Evolutionary conservation across 805 yeast species (phyloP).

Genomic region (Barnettozyma pratensis): DNA sequence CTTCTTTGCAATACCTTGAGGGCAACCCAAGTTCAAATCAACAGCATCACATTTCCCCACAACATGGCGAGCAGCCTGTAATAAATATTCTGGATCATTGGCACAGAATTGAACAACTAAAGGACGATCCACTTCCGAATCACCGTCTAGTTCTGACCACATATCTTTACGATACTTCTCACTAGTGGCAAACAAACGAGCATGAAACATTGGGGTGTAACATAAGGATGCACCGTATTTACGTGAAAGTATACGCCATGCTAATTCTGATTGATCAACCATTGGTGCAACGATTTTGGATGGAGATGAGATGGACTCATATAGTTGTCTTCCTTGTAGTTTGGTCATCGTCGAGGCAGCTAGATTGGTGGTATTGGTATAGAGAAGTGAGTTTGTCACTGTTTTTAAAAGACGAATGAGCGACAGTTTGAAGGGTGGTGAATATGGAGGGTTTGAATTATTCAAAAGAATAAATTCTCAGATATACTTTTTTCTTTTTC

Average conservation of each 20-base stretch:
- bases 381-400: constrained; percentile 28
- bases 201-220: constrained; percentile 97
- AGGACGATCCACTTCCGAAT: constrained; percentile 66
- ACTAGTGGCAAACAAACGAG: constrained; percentile 80
- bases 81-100: constrained; percentile 80
- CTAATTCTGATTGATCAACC: constrained; percentile 96
- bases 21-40: constrained; percentile 94
- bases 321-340: constrained; percentile 61
- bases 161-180: constrained; percentile 73
- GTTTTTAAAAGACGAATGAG: constrained; percentile 19
- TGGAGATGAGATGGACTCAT: constrained; percentile 66
- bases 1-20: constrained; percentile 93
- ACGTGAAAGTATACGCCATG: constrained; percentile 87
- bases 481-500: not conserved
- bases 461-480: not conserved
- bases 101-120: constrained; percentile 94
- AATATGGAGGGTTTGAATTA: not conserved
- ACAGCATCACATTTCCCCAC: constrained; percentile 90
- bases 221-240: constrained; percentile 89
- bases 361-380: not conserved
- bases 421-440: not conserved
- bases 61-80: constrained; percentile 77
- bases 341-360: constrained; percentile 18
- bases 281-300: constrained; percentile 91
- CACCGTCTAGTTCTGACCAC: constrained; percentile 76